These are phyloP conservation scores for Creolimax fragrantissima DNA, from an alignment of 78 protist species.

Conservation along the genomic window DNA sequence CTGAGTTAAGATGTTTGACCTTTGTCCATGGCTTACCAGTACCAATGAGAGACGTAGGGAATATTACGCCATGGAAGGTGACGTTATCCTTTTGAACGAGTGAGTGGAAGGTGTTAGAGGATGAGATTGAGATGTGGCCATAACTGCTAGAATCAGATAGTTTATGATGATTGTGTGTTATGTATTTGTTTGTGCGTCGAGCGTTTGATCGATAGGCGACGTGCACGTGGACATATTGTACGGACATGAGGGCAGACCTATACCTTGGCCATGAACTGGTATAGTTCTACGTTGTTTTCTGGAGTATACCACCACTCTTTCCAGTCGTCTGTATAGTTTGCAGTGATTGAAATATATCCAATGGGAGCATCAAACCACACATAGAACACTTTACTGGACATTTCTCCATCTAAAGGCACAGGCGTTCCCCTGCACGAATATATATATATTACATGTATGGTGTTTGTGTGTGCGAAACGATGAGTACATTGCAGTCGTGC, in stretches of 20 bases:
- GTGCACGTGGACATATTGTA: neutral
- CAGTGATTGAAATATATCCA: conserved; percentile 79
- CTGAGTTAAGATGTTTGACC: conserved; percentile 40
- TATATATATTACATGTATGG: neutral
- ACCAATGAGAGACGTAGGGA: conserved; percentile 73
- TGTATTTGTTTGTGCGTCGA: too few species aligned
- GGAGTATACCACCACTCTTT: conserved; percentile 77
- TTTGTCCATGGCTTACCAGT: conserved; percentile 31
- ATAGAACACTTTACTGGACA: conserved; percentile 57
- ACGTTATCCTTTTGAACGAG: conserved; percentile 29
- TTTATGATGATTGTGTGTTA: too few species aligned
- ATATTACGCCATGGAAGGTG: conserved; percentile 80
- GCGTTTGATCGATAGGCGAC: too few species aligned
- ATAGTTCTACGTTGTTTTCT: conserved; percentile 54
- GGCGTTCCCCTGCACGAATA: conserved; percentile 60
- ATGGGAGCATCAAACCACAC: conserved; percentile 92
- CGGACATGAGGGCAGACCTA: neutral
- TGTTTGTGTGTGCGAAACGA: neutral
- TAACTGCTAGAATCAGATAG: too few species aligned
- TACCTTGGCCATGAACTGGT: conserved; percentile 81
- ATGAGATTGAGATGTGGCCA: too few species aligned
- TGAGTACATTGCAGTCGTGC: too few species aligned
- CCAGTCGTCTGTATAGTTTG: conserved; percentile 64
- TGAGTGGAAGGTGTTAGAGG: neutral
- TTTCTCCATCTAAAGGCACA: conserved; percentile 46